Conservation (phyloP, 176 grass and related monocot genomes). For the Carex parvula region DNA sequence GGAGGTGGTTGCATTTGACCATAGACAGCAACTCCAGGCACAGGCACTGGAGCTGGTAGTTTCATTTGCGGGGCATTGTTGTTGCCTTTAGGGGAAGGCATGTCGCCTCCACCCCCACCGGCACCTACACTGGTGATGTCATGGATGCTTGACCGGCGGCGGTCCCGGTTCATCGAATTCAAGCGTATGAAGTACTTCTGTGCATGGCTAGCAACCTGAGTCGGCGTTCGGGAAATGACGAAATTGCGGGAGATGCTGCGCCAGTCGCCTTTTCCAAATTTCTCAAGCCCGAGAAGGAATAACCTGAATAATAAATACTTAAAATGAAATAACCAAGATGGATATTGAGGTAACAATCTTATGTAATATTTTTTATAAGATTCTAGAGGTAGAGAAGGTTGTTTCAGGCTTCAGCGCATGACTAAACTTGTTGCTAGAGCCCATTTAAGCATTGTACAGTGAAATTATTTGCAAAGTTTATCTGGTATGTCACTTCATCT, state of each 20-base stretch:
- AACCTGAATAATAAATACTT: constrained; percentile 37
- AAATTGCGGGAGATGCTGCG: constrained; percentile 98
- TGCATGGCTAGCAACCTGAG: constrained; percentile 95
- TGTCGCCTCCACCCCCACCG: constrained; percentile 37
- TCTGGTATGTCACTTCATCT: not conserved
- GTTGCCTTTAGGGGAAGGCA: constrained; percentile 39
- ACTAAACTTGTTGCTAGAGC: not conserved
- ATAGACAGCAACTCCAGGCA: constrained; percentile 49
- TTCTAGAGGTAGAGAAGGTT: no score
- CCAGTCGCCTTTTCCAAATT: constrained; percentile 98
- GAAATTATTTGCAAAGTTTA: not conserved
- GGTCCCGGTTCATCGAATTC: constrained; percentile 88
- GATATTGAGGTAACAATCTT: not conserved
- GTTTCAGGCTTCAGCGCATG: not conserved
- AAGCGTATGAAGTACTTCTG: constrained; percentile 98
- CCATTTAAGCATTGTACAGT: not conserved
- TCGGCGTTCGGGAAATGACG: constrained; percentile 86
- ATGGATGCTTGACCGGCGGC: constrained; percentile 90
- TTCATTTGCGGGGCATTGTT: constrained; percentile 35
- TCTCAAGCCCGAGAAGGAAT: constrained; percentile 83
- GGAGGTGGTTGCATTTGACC: constrained; percentile 25
- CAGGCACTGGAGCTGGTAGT: constrained; percentile 40
- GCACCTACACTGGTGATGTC: constrained; percentile 78
- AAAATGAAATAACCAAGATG: not conserved
- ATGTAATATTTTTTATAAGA: no score